phyloP scores from a whole-genome alignment of 2,329 filamentous ascomycete genomes.

The Nemania diffusa region DNA sequence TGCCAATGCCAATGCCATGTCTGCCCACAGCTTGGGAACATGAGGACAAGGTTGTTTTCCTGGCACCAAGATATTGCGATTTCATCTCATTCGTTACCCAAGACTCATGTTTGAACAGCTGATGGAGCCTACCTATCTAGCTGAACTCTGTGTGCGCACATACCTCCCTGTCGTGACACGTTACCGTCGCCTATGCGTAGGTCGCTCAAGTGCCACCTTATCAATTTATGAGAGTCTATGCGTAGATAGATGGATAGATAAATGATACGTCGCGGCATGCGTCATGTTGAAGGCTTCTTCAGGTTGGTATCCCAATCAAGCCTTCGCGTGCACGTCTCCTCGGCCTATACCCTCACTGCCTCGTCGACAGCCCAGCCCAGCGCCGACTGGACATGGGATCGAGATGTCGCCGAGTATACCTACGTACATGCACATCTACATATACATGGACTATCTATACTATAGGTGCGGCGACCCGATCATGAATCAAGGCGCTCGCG shows the following conservation, averaged over 20 bases:
- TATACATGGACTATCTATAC: constrained; percentile 14
- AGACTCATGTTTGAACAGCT: constrained; percentile 21
- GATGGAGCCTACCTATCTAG: constrained; percentile 14
- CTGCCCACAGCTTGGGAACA: neutral
- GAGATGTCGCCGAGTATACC: constrained; percentile 15
- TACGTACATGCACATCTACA: neutral
- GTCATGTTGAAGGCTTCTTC: constrained; percentile 7
- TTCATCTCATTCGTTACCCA: constrained; percentile 24
- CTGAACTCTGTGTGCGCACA: constrained; percentile 22
- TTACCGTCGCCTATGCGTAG: constrained; percentile 25
- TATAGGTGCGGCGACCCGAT: constrained; percentile 17
- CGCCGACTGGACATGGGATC: constrained; percentile 11
- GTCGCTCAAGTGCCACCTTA: constrained; percentile 6
- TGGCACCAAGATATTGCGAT: constrained; percentile 7
- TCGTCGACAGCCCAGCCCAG: constrained; percentile 9
- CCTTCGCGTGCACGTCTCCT: neutral
- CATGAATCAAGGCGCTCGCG: constrained; percentile 19
- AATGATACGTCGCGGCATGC: neutral
- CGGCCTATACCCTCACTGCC: neutral
- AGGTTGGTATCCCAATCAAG: neutral
- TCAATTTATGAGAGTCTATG: neutral
- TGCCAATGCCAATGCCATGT: neutral
- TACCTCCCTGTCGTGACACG: constrained; percentile 30
- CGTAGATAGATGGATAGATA: no score
- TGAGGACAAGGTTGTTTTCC: constrained; percentile 12